phyloP scores from a whole-genome alignment of 1,284 basidiomycete species.

The Irpex rosettiformis region DNA sequence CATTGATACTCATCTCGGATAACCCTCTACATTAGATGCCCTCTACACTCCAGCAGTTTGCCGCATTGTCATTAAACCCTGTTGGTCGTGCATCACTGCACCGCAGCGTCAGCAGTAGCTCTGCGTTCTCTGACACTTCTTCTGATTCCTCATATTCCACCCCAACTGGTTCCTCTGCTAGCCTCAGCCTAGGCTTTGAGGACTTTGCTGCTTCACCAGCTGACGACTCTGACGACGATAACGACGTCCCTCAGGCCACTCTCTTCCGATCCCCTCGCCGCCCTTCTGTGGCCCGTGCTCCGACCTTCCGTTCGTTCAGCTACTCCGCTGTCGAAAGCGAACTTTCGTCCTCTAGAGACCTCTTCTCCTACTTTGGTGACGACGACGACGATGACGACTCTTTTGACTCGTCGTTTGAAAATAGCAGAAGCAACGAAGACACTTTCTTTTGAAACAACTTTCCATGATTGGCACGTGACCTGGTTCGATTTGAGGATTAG shows the following conservation, averaged over 20 bases:
- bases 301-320: conserved; percentile 21
- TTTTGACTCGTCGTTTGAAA: conserved; percentile 23
- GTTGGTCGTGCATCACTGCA: conserved; percentile 33
- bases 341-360: conserved; percentile 15
- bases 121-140: conserved; percentile 37
- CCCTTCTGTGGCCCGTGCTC: conserved; percentile 11
- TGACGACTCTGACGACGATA: conserved; percentile 16
- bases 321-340: conserved; percentile 26
- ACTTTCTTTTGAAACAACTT: not conserved
- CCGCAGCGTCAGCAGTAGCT: conserved; percentile 47
- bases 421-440: conserved; percentile 3
- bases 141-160: conserved; percentile 47
- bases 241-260: conserved; percentile 15
- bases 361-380: conserved; percentile 23
- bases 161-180: conserved; percentile 40
- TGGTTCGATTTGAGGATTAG: conserved; percentile 1
- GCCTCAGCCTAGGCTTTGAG: conserved; percentile 24
- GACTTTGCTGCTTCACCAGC: conserved; percentile 21
- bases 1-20: not conserved
- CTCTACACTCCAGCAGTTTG: conserved; percentile 10
- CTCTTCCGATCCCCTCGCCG: conserved; percentile 17
- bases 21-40: not conserved
- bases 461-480: not conserved
- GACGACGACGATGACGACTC: conserved; percentile 27
- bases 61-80: conserved; percentile 12